Percentiles rank a stretch among this genome's conserved stretches.
Conservation (phyloP, 352 stramenopile species). For the Phytopythium oedochilum region DNA sequence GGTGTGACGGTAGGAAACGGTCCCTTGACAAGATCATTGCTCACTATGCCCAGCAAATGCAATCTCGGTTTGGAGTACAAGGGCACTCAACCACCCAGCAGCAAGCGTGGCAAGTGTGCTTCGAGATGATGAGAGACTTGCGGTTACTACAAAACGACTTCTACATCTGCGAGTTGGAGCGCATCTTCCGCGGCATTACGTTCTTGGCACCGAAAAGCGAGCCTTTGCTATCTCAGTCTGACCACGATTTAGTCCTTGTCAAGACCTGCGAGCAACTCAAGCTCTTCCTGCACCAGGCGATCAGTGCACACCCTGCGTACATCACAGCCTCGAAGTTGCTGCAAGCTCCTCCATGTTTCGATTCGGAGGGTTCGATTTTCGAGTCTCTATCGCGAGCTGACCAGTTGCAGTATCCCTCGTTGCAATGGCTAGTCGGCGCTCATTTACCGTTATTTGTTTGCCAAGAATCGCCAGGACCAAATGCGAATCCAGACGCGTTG, state of each 20-base stretch:
- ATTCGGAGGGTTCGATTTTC: neutral
- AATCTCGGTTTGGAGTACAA: neutral
- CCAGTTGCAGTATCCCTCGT: neutral
- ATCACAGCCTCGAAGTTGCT: neutral
- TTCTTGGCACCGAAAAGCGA: neutral
- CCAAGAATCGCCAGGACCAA: neutral
- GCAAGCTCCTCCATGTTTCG: neutral
- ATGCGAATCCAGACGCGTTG: neutral
- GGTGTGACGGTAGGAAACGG: neutral
- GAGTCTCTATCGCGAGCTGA: neutral
- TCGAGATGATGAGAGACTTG: constrained; percentile 44
- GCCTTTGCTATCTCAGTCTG: neutral
- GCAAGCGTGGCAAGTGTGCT: constrained; percentile 15
- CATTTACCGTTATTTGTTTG: neutral
- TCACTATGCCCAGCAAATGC: neutral
- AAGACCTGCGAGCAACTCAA: constrained; percentile 6
- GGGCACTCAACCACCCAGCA: neutral
- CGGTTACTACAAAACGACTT: constrained; percentile 49
- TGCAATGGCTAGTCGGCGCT: neutral
- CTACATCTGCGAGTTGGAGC: constrained; percentile 40
- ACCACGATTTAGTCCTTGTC: neutral
- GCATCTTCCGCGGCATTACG: constrained; percentile 5
- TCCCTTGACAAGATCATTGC: neutral
- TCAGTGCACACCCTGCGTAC: constrained; percentile 14
- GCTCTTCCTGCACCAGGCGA: constrained; percentile 18